Base-by-base conservation (phyloP, 129 eudicot species). In the Ambrosia artemisiifolia region DNA sequence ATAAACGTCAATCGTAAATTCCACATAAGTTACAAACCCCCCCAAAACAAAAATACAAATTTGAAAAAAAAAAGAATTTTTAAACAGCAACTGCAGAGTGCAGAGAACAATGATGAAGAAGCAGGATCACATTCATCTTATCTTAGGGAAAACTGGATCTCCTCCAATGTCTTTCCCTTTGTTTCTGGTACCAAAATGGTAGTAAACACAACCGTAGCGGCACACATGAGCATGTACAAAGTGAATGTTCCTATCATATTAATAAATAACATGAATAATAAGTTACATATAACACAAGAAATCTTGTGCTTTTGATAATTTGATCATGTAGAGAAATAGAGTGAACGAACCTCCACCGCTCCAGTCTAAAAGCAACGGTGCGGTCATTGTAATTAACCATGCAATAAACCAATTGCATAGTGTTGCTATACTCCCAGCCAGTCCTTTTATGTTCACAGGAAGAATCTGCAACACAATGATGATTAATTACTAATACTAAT, bases 381-480 rank as follows among this genome's bases (percentile, higher is more conserved):
- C 98, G 48, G 95, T 89, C 88, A 87, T 34, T 4, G 98, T 93
- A 60, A 93, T 80, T 30, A 85, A 18, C 95, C 95, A 93, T 3
- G 98, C 89, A 50, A 44, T 66, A 42, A 81, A 85, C 98, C 98
- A 93, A 71, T 93, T 93, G 47, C 79, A 70, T 53, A 93, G 67
- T 35, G 98, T 89, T 56, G 98, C 96, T 14, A 84, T 69, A 86
- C 96, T 89, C 76, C 98, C 98, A 57, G 96, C 98, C n/a, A 93
- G 88, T 54, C 98, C 92, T 79, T 93, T 93, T 9, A 93, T 93
- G 68, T 85, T 93, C 40, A 87, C 77, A 1, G 98, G 98, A 78
- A 93, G 89, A 75, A 93, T 93, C 98, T 93, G 85, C 24, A 75
- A 70, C 28, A 69, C 50, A 3, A 50, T 14, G 32, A 36, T 18